Evolutionary conservation across 139 green algal genomes (phyloP).

Genomic region (Zygnema circumcarinatum): DNA sequence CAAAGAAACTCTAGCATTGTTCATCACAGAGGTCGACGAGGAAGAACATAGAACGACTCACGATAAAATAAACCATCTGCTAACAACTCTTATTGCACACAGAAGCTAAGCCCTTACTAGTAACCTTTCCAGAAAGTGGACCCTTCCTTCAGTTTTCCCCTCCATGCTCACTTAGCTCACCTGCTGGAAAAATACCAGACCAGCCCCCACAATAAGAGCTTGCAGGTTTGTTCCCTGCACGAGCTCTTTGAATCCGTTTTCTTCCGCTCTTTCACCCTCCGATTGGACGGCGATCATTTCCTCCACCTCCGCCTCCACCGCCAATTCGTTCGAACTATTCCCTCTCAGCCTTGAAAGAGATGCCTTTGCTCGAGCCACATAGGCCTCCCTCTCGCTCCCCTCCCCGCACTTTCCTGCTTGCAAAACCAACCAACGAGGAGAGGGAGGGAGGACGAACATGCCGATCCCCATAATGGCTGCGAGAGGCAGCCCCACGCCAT

Average conservation of each 20-base stretch:
- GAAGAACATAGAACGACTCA: no score
- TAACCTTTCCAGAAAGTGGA: no score
- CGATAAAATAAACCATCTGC: no score
- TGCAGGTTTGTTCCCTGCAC: slow-evolving; percentile 49
- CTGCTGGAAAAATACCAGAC: slow-evolving; percentile 66
- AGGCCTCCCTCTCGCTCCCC: neutral
- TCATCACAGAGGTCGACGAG: no score
- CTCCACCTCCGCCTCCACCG: slow-evolving; percentile 37
- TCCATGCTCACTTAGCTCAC: slow-evolving; percentile 3
- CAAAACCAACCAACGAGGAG: slow-evolving; percentile 86
- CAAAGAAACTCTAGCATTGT: no score
- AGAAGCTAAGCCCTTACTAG: no score
- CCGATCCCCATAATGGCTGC: slow-evolving; percentile 69
- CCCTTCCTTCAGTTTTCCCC: no score
- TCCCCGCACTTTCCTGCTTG: neutral
- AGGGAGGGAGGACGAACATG: slow-evolving; percentile 83
- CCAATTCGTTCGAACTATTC: neutral
- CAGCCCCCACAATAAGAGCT: slow-evolving; percentile 61
- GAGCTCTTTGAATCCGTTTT: slow-evolving; percentile 43
- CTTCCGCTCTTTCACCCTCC: slow-evolving; percentile 2
- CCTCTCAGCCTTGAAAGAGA: slow-evolving; percentile 24
- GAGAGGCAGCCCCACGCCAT: slow-evolving; percentile 61
- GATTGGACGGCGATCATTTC: slow-evolving; percentile 15
- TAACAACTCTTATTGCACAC: no score
- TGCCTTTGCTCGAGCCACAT: neutral